Percentiles rank a stretch among this genome's conserved stretches.
Evolutionary conservation across 257 asterid genomes (phyloP).

Genomic region (Verbena officinalis): DNA sequence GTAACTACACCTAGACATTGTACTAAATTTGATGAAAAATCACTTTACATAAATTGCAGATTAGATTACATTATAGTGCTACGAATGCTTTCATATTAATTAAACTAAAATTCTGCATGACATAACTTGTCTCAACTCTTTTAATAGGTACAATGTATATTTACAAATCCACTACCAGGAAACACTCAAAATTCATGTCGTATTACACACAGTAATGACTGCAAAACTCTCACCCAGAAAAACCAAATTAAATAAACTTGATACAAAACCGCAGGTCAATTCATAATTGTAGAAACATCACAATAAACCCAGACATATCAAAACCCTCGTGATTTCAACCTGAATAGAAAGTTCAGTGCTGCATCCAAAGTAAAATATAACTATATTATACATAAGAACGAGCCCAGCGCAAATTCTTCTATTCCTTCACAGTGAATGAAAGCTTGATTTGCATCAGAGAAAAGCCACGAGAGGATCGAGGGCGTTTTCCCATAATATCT

Average conservation of each 20-base stretch:
- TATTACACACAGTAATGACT: not conserved
- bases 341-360: not conserved
- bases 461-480: not conserved
- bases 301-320: not conserved
- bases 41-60: no score
- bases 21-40: no score
- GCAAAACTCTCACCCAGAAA: not conserved
- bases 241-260: not conserved
- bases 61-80: no score
- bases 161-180: not conserved
- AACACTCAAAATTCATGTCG: no score
- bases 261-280: not conserved
- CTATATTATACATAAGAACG: slow-evolving; percentile 13
- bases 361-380: not conserved
- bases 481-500: not conserved
- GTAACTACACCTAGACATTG: no score
- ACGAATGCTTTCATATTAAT: no score
- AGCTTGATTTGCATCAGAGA: slow-evolving; percentile 5
- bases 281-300: not conserved
- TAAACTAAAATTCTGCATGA: no score
- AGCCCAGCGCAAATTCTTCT: slow-evolving; percentile 13
- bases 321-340: not conserved
- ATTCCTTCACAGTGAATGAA: not conserved
- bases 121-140: not conserved
- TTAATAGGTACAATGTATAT: not conserved